These are phyloP conservation scores for Fusarium equiseti DNA, from an alignment of 2,329 filamentous ascomycete genomes.

Conservation along the genomic window DNA sequence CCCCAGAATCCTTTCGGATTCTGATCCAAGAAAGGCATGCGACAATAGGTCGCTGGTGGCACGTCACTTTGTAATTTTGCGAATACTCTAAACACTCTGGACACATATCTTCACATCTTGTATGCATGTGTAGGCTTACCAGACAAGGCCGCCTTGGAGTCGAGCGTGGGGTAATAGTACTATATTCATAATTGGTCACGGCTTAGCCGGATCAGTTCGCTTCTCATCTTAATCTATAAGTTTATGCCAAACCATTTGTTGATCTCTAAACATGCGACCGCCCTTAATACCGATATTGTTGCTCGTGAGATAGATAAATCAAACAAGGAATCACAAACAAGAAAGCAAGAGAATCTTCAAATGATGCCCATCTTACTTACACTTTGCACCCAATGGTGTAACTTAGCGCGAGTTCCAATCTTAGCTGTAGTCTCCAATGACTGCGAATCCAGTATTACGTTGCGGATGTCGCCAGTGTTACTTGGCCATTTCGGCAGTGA, in stretches of 20 bases:
- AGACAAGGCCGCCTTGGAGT: slow-evolving; percentile 37
- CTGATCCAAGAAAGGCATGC: slow-evolving; percentile 41
- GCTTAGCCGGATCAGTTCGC: slow-evolving; percentile 21
- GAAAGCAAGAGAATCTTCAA: background rate
- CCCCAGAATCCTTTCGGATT: slow-evolving; percentile 68
- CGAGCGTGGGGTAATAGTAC: slow-evolving; percentile 43
- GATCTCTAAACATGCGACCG: slow-evolving; percentile 8
- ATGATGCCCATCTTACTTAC: background rate
- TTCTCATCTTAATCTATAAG: slow-evolving; percentile 38
- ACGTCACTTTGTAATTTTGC: slow-evolving; percentile 18
- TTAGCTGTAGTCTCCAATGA: background rate
- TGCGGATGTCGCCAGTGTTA: background rate
- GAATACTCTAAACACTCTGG: slow-evolving; percentile 35
- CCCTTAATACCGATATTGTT: background rate
- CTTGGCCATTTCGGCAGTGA: background rate
- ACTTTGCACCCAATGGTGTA: background rate
- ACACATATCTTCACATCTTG: slow-evolving; percentile 44
- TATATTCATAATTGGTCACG: slow-evolving; percentile 34
- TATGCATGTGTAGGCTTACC: slow-evolving; percentile 41
- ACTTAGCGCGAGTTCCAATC: background rate
- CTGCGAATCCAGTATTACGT: background rate
- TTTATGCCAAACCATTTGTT: slow-evolving; percentile 25
- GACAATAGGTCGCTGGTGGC: slow-evolving; percentile 12
- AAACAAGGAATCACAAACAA: background rate
- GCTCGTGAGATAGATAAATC: background rate